These are phyloP conservation scores for Suillus luteus DNA, from an alignment of 768 basidiomycete genomes.

Conservation along the genomic window DNA sequence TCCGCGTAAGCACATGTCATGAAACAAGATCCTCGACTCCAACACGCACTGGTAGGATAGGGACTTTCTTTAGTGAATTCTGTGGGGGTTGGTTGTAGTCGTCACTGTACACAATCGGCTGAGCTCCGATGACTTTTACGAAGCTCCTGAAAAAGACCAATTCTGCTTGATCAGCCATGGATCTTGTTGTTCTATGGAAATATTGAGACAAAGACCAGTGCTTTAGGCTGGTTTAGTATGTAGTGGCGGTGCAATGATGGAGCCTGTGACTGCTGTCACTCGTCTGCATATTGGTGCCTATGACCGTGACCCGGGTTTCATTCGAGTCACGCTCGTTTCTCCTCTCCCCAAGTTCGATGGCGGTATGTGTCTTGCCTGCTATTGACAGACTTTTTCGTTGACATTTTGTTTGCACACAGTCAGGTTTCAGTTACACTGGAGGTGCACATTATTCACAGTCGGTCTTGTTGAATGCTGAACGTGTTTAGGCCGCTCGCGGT, in stretches of 20 bases:
- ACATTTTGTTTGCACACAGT: constrained; percentile 39
- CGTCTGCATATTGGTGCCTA: background rate
- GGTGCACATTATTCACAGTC: constrained; percentile 39
- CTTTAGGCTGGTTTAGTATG: background rate
- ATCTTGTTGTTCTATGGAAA: background rate
- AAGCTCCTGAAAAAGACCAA: constrained; percentile 68
- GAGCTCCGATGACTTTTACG: constrained; percentile 60
- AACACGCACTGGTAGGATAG: constrained; percentile 61
- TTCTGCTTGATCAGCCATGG: constrained; percentile 59
- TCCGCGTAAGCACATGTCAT: constrained; percentile 8
- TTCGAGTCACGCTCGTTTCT: constrained; percentile 22
- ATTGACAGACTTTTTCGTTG: constrained; percentile 12
- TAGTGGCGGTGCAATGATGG: constrained; percentile 2
- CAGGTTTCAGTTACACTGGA: constrained; percentile 66
- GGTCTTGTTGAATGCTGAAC: background rate
- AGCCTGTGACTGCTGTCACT: background rate
- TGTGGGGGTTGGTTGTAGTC: constrained; percentile 76
- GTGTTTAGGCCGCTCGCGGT: constrained; percentile 71
- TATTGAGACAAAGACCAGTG: constrained; percentile 7
- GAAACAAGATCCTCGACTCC: constrained; percentile 12
- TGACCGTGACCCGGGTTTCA: constrained; percentile 20
- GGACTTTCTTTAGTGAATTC: constrained; percentile 67
- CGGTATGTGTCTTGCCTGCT: constrained; percentile 29
- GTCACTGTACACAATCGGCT: constrained; percentile 69
- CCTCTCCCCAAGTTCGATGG: constrained; percentile 33